These are phyloP conservation scores for Saussurea involucrata DNA, from an alignment of 129 eudicot genomes.

Conservation along the genomic window DNA sequence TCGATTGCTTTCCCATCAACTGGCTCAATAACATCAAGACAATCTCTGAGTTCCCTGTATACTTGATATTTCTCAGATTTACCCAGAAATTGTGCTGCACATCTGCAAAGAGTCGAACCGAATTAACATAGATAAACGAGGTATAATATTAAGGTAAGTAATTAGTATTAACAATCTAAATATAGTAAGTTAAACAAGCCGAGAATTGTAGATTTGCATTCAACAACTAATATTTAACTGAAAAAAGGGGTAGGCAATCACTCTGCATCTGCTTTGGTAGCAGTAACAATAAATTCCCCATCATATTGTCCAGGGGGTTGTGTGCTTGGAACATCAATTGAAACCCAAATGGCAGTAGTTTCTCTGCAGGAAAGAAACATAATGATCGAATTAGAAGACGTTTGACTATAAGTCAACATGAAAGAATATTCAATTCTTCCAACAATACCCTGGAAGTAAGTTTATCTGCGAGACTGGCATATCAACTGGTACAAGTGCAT, in stretches of 20 bases:
- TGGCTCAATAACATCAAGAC: slow-evolving; percentile 84
- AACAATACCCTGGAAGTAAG: slow-evolving; percentile 75
- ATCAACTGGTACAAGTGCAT: slow-evolving; percentile 96
- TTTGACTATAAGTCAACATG: neutral
- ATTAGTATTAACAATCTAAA: slow-evolving; percentile 13
- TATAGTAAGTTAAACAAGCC: slow-evolving; percentile 10
- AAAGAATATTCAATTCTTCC: neutral
- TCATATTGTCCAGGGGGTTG: slow-evolving; percentile 92
- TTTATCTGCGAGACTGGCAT: slow-evolving; percentile 66
- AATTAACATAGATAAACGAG: slow-evolving; percentile 15
- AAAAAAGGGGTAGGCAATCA: slow-evolving; percentile 55
- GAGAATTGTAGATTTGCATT: slow-evolving; percentile 9
- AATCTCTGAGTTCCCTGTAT: slow-evolving; percentile 61
- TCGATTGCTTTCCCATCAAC: slow-evolving; percentile 61
- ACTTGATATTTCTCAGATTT: slow-evolving; percentile 81
- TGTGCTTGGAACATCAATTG: slow-evolving; percentile 70
- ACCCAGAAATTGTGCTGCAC: slow-evolving; percentile 45
- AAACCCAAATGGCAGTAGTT: slow-evolving; percentile 82
- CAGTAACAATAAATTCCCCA: slow-evolving; percentile 80
- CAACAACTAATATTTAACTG: slow-evolving; percentile 38
- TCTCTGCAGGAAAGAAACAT: slow-evolving; percentile 48
- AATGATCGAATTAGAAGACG: neutral
- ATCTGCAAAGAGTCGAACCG: slow-evolving; percentile 51
- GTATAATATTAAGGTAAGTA: neutral
- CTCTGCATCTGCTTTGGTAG: slow-evolving; percentile 79